Conservation (phyloP, 192 early-diverging fungal genomes). For the Podila verticillata region DNA sequence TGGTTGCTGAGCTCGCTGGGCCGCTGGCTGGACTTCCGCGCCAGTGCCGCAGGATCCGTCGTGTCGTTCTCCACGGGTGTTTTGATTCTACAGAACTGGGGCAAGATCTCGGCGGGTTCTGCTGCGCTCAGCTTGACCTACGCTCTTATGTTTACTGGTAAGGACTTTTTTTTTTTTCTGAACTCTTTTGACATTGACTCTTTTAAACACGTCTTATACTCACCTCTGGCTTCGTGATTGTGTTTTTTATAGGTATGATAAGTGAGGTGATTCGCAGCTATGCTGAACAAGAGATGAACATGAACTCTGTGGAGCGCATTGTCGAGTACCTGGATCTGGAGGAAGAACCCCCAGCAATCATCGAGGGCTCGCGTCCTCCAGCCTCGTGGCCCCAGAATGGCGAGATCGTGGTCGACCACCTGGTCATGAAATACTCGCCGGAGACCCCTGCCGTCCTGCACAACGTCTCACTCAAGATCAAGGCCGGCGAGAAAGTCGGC, state of each 20-base stretch:
- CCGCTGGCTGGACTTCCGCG: constrained; percentile 89
- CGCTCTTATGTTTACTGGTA: constrained; percentile 79
- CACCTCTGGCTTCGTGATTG: constrained; percentile 57
- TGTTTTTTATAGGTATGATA: constrained; percentile 43
- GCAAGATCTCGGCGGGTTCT: constrained; percentile 80
- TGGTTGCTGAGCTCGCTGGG: constrained; percentile 86
- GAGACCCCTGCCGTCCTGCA: constrained; percentile 75
- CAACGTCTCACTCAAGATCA: constrained; percentile 68
- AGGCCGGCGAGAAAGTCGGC: constrained; percentile 66
- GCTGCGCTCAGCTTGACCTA: constrained; percentile 90
- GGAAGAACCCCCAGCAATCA: constrained; percentile 74
- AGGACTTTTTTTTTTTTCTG: no score
- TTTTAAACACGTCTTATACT: no score
- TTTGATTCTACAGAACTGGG: constrained; percentile 59
- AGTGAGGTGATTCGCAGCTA: constrained; percentile 80
- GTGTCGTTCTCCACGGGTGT: constrained; percentile 78
- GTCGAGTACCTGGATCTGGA: constrained; percentile 85
- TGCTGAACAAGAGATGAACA: constrained; percentile 83
- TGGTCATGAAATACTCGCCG: constrained; percentile 80
- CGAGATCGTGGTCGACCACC: constrained; percentile 68
- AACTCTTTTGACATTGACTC: no score
- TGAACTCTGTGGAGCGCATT: constrained; percentile 90
- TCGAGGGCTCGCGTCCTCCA: constrained; percentile 54
- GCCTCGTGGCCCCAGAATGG: constrained; percentile 75
- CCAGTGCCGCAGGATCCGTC: constrained; percentile 77